phyloP scores from a whole-genome alignment of 2,329 filamentous ascomycete genomes.

The Sporothrix dimorphospora region DNA sequence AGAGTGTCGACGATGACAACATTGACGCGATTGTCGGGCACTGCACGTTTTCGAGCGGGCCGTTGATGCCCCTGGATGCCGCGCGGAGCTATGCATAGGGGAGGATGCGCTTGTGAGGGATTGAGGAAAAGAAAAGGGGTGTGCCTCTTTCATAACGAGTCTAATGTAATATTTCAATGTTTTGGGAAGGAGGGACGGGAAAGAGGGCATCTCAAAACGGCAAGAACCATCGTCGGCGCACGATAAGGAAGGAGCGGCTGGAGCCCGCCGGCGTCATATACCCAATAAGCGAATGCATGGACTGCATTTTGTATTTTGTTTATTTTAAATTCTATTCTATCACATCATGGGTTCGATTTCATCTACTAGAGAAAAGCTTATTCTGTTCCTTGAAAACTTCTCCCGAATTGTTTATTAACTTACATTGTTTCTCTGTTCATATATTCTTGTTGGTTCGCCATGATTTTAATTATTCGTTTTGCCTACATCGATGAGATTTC shows the following conservation, averaged over 20 bases:
- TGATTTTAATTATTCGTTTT: neutral
- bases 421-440: neutral
- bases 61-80: constrained; percentile 42
- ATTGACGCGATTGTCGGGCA: constrained; percentile 42
- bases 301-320: neutral
- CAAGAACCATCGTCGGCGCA: constrained; percentile 17
- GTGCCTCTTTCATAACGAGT: neutral
- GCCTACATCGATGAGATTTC: too few relatives aligned
- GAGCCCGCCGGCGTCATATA: constrained; percentile 1
- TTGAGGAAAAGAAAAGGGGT: neutral
- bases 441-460: neutral
- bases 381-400: neutral
- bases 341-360: too few relatives aligned
- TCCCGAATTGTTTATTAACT: too few relatives aligned
- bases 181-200: neutral
- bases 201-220: neutral
- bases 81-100: constrained; percentile 45
- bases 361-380: too few relatives aligned
- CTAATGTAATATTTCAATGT: neutral
- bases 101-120: neutral
- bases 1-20: constrained; percentile 14
- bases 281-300: constrained; percentile 2
- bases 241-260: constrained; percentile 17
- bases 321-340: neutral
- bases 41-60: constrained; percentile 50